phyloP scores from a whole-genome alignment of 1,284 basidiomycete genomes.

The Ganoderma leucocontextum region DNA sequence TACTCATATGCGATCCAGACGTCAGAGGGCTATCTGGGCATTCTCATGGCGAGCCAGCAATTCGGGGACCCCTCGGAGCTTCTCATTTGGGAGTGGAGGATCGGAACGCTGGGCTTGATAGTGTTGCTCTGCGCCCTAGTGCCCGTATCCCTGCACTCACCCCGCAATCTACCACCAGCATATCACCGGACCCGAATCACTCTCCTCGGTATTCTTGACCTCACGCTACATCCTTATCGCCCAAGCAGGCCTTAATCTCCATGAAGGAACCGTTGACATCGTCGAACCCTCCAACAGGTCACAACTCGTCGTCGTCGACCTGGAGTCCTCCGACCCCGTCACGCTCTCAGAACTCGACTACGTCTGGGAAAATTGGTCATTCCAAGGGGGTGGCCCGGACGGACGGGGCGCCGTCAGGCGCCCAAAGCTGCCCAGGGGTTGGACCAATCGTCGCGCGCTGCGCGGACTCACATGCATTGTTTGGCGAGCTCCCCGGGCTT shows the following conservation, averaged over 20 bases:
- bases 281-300: background rate
- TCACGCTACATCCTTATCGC: constrained; percentile 36
- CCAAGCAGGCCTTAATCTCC: constrained; percentile 16
- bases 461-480: background rate
- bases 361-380: too few relatives aligned
- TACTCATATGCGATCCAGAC: constrained; percentile 56
- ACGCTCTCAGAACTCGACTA: constrained; percentile 43
- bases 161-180: constrained; percentile 18
- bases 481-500: constrained; percentile 2
- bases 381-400: too few relatives aligned
- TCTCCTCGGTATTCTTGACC: constrained; percentile 56
- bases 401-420: too few relatives aligned
- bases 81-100: constrained; percentile 73
- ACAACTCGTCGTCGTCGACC: constrained; percentile 44
- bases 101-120: constrained; percentile 54
- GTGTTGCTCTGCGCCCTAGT: background rate
- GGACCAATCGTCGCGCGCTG: too few relatives aligned
- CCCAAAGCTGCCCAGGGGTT: too few relatives aligned
- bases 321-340: constrained; percentile 37
- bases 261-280: constrained; percentile 13
- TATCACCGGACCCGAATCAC: constrained; percentile 42
- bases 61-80: constrained; percentile 49
- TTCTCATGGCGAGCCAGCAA: constrained; percentile 49
- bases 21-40: constrained; percentile 55
- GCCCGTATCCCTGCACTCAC: too few relatives aligned